A percentile compares a stretch with the other conserved stretches of the same genome.
phyloP scores from a whole-genome alignment of 2,329 filamentous ascomycete genomes.

The Aspergillus arachidicola region DNA sequence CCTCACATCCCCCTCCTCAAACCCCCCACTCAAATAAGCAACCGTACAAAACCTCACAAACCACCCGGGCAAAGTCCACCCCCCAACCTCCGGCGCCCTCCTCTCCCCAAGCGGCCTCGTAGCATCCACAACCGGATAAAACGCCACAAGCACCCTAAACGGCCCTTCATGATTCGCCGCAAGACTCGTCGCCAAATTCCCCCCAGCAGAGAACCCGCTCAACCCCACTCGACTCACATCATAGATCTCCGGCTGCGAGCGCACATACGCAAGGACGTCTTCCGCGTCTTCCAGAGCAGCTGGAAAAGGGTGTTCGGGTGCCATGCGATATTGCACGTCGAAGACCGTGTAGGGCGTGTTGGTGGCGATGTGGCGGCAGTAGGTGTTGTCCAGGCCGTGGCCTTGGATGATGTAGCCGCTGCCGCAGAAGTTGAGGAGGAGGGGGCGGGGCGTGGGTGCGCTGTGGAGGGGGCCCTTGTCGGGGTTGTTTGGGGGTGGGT shows the following conservation, averaged over 20 bases:
- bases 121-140: conserved; percentile 33
- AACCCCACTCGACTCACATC: conserved; percentile 33
- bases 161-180: conserved; percentile 16
- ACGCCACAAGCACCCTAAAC: conserved; percentile 31
- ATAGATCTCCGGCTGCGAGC: conserved; percentile 32
- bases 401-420: conserved; percentile 33
- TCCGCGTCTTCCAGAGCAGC: conserved; percentile 40
- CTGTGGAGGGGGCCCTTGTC: not conserved
- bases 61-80: conserved; percentile 12
- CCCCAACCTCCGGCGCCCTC: not conserved
- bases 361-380: conserved; percentile 26
- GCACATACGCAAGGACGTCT: conserved; percentile 37
- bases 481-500: not conserved
- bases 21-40: conserved; percentile 26
- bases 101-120: not conserved
- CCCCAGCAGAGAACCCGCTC: conserved; percentile 47
- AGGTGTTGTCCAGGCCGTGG: conserved; percentile 32
- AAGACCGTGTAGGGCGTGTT: conserved; percentile 32
- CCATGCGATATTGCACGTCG: conserved; percentile 42
- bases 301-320: conserved; percentile 43
- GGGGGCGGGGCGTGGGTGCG: conserved; percentile 3
- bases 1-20: conserved; percentile 19
- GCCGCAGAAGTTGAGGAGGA: conserved; percentile 35
- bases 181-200: conserved; percentile 30
- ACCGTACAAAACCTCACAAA: conserved; percentile 26